Conservation (phyloP, 495 filamentous ascomycete genomes). For the Daldinia concentrica region DNA sequence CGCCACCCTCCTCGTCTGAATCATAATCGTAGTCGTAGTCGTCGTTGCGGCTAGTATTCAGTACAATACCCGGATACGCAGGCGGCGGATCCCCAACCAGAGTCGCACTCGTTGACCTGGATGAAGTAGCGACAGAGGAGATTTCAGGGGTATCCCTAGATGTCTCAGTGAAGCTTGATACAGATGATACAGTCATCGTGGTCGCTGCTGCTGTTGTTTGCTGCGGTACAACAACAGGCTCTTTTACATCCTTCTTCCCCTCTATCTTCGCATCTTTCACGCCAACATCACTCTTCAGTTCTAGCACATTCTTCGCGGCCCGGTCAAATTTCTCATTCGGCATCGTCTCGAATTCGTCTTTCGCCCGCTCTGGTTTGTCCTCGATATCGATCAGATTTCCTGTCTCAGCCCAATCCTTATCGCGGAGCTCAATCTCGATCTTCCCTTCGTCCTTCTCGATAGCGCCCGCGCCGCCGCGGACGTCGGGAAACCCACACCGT, state of each 20-base stretch:
- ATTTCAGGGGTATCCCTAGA: background rate
- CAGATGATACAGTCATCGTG: background rate
- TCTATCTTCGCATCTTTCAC: constrained; percentile 51
- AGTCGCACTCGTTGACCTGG: constrained; percentile 3
- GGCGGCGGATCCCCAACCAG: constrained; percentile 14
- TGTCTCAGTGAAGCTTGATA: background rate
- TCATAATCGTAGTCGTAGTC: constrained; percentile 52
- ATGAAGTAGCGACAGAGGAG: background rate
- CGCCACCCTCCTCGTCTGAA: constrained; percentile 55
- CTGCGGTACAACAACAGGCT: background rate
- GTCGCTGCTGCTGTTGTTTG: background rate
- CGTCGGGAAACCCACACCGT: constrained; percentile 72
- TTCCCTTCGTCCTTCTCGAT: constrained; percentile 68
- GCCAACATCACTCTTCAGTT: constrained; percentile 58
- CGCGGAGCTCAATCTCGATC: constrained; percentile 53
- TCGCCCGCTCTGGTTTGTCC: constrained; percentile 50
- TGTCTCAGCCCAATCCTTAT: constrained; percentile 42
- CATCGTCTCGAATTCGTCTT: background rate
- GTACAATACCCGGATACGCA: constrained; percentile 8
- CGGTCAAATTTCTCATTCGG: constrained; percentile 37
- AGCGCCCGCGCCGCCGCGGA: constrained; percentile 60
- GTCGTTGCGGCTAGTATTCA: constrained; percentile 45
- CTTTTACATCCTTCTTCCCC: constrained; percentile 16
- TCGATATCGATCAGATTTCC: constrained; percentile 61
- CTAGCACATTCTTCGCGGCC: constrained; percentile 49